Conservation (phyloP, 371 early-diverging fungal species). For the Mycotypha africana region DNA sequence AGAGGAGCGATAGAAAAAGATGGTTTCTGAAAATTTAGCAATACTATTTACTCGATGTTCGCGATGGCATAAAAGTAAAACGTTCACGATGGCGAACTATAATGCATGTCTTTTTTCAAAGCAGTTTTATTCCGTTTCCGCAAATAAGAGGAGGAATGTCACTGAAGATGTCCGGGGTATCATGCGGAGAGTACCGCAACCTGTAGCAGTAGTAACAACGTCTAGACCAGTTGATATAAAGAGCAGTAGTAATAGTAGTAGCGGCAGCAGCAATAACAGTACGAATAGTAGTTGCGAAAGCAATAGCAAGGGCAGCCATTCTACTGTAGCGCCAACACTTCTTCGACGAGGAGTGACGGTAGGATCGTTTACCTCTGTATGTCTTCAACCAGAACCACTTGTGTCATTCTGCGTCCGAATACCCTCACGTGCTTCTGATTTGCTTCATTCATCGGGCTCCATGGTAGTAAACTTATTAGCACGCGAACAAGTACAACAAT, state of each 20-base stretch:
- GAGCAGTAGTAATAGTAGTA: no score
- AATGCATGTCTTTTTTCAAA: no score
- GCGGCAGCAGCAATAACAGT: no score
- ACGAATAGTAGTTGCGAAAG: no score
- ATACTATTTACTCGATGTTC: no score
- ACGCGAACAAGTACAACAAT: slow-evolving; percentile 56
- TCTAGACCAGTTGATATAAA: slow-evolving; percentile 31
- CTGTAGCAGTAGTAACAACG: slow-evolving; percentile 57
- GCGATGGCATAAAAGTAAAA: no score
- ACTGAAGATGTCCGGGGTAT: slow-evolving; percentile 50
- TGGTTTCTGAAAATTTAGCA: no score
- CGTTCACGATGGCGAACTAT: no score
- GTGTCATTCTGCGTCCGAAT: slow-evolving; percentile 61
- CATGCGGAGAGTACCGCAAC: slow-evolving; percentile 63
- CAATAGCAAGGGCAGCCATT: no score
- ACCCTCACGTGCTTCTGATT: slow-evolving; percentile 57
- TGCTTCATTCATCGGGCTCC: slow-evolving; percentile 47
- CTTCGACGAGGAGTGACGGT: slow-evolving; percentile 63
- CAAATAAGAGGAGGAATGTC: slow-evolving; percentile 11
- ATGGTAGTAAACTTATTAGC: slow-evolving; percentile 61
- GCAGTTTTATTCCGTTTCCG: no score
- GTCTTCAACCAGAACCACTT: slow-evolving; percentile 58
- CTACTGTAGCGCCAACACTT: no score
- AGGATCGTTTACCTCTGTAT: slow-evolving; percentile 65
- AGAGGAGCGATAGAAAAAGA: no score